Evolutionary conservation across 192 early-diverging fungal species (phyloP).

Genomic region (Rhizoclosmatium globosum): DNA sequence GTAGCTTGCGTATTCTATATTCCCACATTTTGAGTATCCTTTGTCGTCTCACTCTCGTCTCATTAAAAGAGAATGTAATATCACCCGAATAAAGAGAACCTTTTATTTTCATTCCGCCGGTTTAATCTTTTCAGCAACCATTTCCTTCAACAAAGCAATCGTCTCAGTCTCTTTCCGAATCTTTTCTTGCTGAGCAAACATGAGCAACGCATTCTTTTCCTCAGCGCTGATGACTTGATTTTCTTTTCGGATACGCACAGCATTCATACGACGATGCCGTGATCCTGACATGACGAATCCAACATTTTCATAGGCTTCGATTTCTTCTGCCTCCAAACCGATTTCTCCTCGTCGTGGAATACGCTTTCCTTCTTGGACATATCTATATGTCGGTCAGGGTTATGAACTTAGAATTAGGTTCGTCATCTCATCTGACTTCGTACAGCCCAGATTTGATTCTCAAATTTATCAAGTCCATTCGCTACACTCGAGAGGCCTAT

Average conservation of each 20-base stretch:
- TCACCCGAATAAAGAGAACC: too few relatives aligned
- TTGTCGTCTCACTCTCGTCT: too few relatives aligned
- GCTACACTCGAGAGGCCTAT: too few relatives aligned
- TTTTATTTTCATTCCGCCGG: neutral
- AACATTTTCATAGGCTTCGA: conserved; percentile 81
- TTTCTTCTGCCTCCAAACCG: conserved; percentile 85
- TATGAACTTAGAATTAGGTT: too few relatives aligned
- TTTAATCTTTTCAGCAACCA: conserved; percentile 58
- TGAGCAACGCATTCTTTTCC: conserved; percentile 86
- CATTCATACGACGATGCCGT: conserved; percentile 93
- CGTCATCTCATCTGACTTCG: too few relatives aligned
- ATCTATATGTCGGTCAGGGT: conserved; percentile 41
- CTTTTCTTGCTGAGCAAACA: conserved; percentile 90
- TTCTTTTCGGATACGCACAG: conserved; percentile 94
- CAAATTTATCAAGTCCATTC: too few relatives aligned
- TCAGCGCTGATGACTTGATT: conserved; percentile 97
- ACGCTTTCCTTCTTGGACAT: conserved; percentile 90
- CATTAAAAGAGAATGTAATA: too few relatives aligned
- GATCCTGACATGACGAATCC: conserved; percentile 98
- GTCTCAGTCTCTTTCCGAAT: conserved; percentile 90
- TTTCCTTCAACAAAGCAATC: conserved; percentile 89
- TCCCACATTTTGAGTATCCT: too few relatives aligned
- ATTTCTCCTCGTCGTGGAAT: conserved; percentile 98
- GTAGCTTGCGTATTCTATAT: too few relatives aligned
- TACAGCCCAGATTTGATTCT: too few relatives aligned